These are phyloP conservation scores for Moesziomyces aphidis DNA, from an alignment of 1,284 basidiomycete genomes.

Conservation along the genomic window DNA sequence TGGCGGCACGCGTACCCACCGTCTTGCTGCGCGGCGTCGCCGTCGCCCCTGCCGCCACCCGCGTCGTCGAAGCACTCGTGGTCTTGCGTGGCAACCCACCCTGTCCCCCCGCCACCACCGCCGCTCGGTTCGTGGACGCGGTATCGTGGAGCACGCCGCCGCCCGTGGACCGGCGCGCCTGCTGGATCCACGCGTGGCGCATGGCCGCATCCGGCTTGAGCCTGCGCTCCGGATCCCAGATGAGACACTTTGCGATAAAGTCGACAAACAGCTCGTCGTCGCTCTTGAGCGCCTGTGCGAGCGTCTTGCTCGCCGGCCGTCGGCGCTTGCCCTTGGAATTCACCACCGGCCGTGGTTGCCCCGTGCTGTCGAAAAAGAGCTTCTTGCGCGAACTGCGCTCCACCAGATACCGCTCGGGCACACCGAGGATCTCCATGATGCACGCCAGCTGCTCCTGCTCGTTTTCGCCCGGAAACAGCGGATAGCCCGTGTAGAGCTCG, in stretches of 20 bases:
- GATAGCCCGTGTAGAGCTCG: constrained; percentile 98
- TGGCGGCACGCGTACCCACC: constrained; percentile 4
- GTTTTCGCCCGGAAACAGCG: constrained; percentile 95
- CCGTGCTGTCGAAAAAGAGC: constrained; percentile 95
- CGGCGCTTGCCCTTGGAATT: constrained; percentile 96
- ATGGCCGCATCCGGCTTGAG: constrained; percentile 91
- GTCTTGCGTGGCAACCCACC: constrained; percentile 8
- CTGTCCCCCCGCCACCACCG: neutral
- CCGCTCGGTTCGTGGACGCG: neutral
- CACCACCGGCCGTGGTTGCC: constrained; percentile 89
- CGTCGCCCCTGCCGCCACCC: neutral
- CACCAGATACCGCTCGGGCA: constrained; percentile 93
- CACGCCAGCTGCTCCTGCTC: constrained; percentile 98
- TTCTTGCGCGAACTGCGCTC: constrained; percentile 93
- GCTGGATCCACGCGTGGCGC: constrained; percentile 65
- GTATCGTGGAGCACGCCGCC: constrained; percentile 11
- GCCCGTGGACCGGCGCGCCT: constrained; percentile 15
- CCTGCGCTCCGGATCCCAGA: constrained; percentile 97
- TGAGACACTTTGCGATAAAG: constrained; percentile 91
- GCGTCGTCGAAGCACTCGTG: neutral
- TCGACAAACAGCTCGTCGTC: constrained; percentile 79
- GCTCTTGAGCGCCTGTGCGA: constrained; percentile 86
- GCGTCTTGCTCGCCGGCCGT: constrained; percentile 87
- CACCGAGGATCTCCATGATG: constrained; percentile 98
- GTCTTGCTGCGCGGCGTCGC: constrained; percentile 16